Conservation (phyloP, 345 rosid genomes). For the Sonneratia alba region DNA sequence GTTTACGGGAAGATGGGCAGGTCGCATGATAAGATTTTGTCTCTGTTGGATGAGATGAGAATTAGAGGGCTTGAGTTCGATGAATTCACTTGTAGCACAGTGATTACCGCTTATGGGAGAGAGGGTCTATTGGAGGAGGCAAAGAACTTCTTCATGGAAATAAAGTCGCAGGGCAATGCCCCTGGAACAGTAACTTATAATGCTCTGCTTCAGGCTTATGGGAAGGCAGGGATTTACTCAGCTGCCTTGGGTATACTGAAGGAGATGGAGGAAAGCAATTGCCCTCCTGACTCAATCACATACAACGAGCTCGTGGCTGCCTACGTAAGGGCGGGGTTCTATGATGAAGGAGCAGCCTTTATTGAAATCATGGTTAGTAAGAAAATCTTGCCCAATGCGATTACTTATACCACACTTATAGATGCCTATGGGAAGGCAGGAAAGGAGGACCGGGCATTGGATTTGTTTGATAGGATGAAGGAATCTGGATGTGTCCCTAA, state of each 20-base stretch:
- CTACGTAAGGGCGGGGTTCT: constrained; percentile 76
- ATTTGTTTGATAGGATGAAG: constrained; percentile 58
- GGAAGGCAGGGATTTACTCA: constrained; percentile 65
- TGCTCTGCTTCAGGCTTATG: constrained; percentile 65
- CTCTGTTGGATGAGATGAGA: constrained; percentile 61
- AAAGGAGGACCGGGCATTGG: constrained; percentile 57
- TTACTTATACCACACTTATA: constrained; percentile 76
- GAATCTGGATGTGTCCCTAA: constrained; percentile 76
- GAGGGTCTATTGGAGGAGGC: constrained; percentile 76
- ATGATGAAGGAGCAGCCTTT: constrained; percentile 66
- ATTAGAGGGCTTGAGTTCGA: constrained; percentile 48
- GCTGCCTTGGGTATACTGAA: constrained; percentile 65
- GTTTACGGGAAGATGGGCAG: constrained; percentile 86
- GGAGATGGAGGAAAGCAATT: constrained; percentile 79
- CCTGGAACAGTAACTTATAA: constrained; percentile 80
- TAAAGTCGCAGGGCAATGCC: constrained; percentile 57
- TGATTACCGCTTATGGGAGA: constrained; percentile 78
- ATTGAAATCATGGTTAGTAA: constrained; percentile 51
- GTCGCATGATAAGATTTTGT: constrained; percentile 57
- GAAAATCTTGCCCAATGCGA: constrained; percentile 68
- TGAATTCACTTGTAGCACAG: constrained; percentile 90
- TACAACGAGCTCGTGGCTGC: constrained; percentile 84
- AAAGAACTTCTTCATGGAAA: constrained; percentile 50
- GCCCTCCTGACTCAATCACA: constrained; percentile 61
- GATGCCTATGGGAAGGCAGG: constrained; percentile 82